Evolutionary conservation across 225 moss, liverwort and hornwort species (phyloP).

Genomic region (Physcomitrium patens): DNA sequence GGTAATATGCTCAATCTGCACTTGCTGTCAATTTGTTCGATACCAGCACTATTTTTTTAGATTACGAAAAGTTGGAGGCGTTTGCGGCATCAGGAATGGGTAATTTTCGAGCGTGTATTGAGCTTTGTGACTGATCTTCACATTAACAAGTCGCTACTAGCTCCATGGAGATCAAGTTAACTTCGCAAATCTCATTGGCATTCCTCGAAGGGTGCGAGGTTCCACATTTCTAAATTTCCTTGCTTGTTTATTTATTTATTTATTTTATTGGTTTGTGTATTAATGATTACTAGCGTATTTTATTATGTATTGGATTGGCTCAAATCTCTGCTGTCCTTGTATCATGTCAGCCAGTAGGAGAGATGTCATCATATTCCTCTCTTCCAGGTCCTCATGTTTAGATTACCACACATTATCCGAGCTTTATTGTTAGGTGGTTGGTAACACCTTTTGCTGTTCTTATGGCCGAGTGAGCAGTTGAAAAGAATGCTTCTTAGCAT

Average conservation of each 20-base stretch:
- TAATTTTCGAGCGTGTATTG: neutral
- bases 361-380: too few relatives aligned
- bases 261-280: neutral
- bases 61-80: slow-evolving; percentile 3
- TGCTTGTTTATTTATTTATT: neutral
- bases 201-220: slow-evolving; percentile 2
- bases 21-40: neutral
- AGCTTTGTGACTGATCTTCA: slow-evolving; percentile 20
- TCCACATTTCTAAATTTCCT: slow-evolving; percentile 3
- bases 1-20: slow-evolving; percentile 37
- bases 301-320: too few relatives aligned
- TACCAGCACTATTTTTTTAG: slow-evolving; percentile 3
- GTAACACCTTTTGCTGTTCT: slow-evolving; percentile 9
- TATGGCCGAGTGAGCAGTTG: slow-evolving; percentile 25
- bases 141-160: slow-evolving; percentile 6
- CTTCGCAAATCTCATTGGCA: slow-evolving; percentile 8
- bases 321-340: neutral
- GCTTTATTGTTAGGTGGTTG: slow-evolving; percentile 14
- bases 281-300: too few relatives aligned
- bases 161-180: neutral
- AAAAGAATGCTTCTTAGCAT: slow-evolving; percentile 44
- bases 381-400: too few relatives aligned
- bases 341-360: neutral
- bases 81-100: slow-evolving; percentile 7
- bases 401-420: neutral